These are phyloP conservation scores for Ogataea trehaloabstinens DNA, from an alignment of 805 yeast species.

Conservation along the genomic window DNA sequence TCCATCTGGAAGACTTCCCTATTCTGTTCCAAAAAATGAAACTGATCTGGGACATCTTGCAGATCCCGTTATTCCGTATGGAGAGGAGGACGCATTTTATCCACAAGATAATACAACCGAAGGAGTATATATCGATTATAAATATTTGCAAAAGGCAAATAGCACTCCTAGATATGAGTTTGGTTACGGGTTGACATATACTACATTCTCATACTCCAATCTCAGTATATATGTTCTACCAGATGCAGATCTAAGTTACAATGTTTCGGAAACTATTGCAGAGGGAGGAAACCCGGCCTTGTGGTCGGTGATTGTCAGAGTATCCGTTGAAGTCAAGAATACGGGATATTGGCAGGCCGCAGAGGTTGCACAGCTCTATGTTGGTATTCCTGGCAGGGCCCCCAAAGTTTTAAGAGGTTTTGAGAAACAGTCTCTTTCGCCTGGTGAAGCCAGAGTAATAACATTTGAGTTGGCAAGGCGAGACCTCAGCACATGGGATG, in stretches of 20 bases:
- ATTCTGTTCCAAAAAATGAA: conserved; percentile 55
- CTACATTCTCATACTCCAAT: too few relatives aligned
- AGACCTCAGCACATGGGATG: conserved; percentile 45
- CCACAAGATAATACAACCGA: conserved; percentile 45
- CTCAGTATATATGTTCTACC: too few relatives aligned
- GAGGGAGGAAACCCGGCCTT: too few relatives aligned
- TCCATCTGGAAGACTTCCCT: conserved; percentile 64
- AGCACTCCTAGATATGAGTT: conserved; percentile 59
- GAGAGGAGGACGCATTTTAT: conserved; percentile 29
- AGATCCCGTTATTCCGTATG: conserved; percentile 28
- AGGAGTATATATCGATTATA: conserved; percentile 53
- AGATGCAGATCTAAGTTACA: too few relatives aligned
- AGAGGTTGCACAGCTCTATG: conserved; percentile 43
- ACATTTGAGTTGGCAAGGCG: conserved; percentile 38
- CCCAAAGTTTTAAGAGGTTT: conserved; percentile 42
- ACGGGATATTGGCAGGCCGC: conserved; percentile 39
- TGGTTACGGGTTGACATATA: conserved; percentile 60
- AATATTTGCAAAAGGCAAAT: conserved; percentile 54
- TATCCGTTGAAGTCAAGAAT: conserved; percentile 37
- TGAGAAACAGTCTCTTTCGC: conserved; percentile 38
- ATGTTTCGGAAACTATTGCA: too few relatives aligned
- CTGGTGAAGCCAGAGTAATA: conserved; percentile 30
- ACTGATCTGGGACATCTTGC: conserved; percentile 40
- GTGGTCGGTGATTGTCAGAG: conserved; percentile 42
- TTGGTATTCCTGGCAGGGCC: conserved; percentile 43